Evolutionary conservation across 768 basidiomycete genomes (phyloP).

Genomic region (Mycena chlorophos): DNA sequence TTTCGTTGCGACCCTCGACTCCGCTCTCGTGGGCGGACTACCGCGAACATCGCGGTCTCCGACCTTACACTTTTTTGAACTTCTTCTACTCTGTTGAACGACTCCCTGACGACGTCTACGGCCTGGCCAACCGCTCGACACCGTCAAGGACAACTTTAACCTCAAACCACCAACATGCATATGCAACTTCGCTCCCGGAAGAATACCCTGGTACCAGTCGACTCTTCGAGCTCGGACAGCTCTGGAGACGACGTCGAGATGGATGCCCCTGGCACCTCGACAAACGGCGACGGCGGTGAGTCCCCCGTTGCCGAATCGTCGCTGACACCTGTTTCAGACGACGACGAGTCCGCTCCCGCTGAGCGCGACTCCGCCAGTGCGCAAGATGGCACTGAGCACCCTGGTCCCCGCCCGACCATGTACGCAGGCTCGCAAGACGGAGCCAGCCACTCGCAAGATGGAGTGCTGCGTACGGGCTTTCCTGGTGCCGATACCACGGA

Average conservation of each 20-base stretch:
- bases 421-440: slow-evolving; percentile 4
- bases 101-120: neutral
- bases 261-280: slow-evolving; percentile 6
- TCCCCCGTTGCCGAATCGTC: neutral
- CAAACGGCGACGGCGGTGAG: neutral
- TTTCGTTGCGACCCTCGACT: no score
- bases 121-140: neutral
- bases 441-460: no score
- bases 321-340: slow-evolving; percentile 1
- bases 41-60: neutral
- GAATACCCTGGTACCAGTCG: neutral
- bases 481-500: neutral
- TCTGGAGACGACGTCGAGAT: neutral
- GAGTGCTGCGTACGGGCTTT: no score
- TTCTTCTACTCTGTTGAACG: slow-evolving; percentile 1
- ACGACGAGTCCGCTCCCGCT: neutral
- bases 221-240: neutral
- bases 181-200: neutral
- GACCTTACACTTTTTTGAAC: slow-evolving; percentile 9
- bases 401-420: no score
- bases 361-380: slow-evolving; percentile 8
- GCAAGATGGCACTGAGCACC: slow-evolving; percentile 7
- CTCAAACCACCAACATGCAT: neutral
- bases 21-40: neutral
- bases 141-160: neutral